phyloP scores from a whole-genome alignment of 73 alveolate species.

The Stentor roeselii region DNA sequence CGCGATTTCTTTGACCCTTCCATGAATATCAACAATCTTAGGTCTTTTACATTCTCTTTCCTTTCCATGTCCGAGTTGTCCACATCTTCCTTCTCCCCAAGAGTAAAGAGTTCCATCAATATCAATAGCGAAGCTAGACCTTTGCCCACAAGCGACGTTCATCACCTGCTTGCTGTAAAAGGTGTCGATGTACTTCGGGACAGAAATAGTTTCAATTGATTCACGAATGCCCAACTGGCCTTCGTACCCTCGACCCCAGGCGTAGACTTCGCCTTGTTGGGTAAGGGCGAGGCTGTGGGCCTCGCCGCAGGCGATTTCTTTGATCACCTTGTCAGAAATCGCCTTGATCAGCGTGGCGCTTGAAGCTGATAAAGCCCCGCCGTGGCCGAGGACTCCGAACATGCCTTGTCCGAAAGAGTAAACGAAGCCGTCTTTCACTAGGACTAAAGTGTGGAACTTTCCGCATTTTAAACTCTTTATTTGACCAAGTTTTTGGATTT shows the following conservation, averaged over 20 bases:
- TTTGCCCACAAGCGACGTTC: constrained; percentile 93
- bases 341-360: constrained; percentile 79
- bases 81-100: constrained; percentile 99
- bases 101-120: constrained; percentile 85
- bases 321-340: constrained; percentile 81
- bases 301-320: constrained; percentile 97
- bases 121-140: constrained; percentile 91
- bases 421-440: constrained; percentile 92
- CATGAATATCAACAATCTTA: constrained; percentile 30
- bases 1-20: constrained; percentile 62
- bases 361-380: constrained; percentile 80
- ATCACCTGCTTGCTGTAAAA: constrained; percentile 89
- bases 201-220: constrained; percentile 85
- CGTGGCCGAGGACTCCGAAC: constrained; percentile 95
- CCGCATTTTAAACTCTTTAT: constrained; percentile 73
- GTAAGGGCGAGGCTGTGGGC: constrained; percentile 93
- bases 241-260: constrained; percentile 99
- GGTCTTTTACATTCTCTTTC: constrained; percentile 81
- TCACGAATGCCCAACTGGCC: constrained; percentile 97
- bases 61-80: constrained; percentile 93
- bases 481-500: constrained; percentile 58
- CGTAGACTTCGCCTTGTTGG: constrained; percentile 88
- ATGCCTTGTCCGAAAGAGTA: constrained; percentile 89
- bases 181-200: constrained; percentile 88
- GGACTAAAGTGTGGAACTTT: constrained; percentile 72